Evolutionary conservation across 106 monocot species (phyloP), one percentile per base, ranked within the genome.

Genomic region (Chionographis japonica): DNA sequence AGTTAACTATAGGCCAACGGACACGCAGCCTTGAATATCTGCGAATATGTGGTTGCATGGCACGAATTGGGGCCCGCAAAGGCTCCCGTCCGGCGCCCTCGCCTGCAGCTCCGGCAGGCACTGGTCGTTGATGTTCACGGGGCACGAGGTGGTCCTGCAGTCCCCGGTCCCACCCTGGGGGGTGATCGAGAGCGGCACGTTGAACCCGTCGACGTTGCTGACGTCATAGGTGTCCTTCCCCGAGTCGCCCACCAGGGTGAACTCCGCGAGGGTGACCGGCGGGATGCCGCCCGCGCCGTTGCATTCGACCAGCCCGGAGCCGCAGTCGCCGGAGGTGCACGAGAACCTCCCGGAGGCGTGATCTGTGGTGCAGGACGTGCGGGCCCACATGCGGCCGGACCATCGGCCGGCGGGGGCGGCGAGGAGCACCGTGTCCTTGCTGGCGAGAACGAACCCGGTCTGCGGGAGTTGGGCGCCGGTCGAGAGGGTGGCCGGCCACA

Each of bases 161-260:
- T 4, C 40, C 20, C 57, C 41, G 1, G 53, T 7, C 0, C 17
- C 55, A 1, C 69, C 65, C 38, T n/a, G 9, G 0, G 86, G 62
- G 1, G 20, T 2, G 1, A 87, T 46, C 2, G 54, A 36, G 8
- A 79, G 42, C 18, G 87, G 83, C 7, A 83, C 1, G 74, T 87
- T 87, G 70, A 79, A 87, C 2, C 86, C 86, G 68, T 87, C 82
- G 1, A 87, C 83, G 6, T 66, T 51, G 63, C 86, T 83, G 8
- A 58, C 18, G 62, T 87, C 79, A 67, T 77, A 87, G 73, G 77
- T 77, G 63, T 85, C 85, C 42, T 68, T 77, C 1, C 65, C 68
- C 12, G 14, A 61, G 37, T n/a, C 40, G 4, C 77, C 78, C 55
- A 55, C 27, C 19, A 86, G 60, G 3, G 75, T 82, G 82, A 86